phyloP scores from a whole-genome alignment of 768 basidiomycete genomes.

The Amanita subjunquillea region DNA sequence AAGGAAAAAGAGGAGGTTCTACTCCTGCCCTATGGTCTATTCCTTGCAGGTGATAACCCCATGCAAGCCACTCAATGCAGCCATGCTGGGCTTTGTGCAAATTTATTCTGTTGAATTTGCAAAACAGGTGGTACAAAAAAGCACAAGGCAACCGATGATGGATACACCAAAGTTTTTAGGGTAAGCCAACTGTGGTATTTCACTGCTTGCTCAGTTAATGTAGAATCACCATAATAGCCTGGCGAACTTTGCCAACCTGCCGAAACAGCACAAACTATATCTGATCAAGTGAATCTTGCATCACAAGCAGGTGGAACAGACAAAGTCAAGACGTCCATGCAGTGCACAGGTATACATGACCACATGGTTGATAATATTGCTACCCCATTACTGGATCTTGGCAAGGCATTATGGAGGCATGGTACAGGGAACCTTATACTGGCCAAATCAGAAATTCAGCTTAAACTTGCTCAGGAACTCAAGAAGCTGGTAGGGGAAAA shows the following conservation, averaged over 20 bases:
- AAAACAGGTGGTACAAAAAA: constrained; percentile 11
- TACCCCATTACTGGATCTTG: background rate
- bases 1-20: constrained; percentile 14
- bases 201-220: background rate
- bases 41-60: constrained; percentile 33
- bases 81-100: background rate
- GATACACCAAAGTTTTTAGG: constrained; percentile 14
- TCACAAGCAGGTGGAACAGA: background rate
- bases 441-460: no score
- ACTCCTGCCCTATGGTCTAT: constrained; percentile 19
- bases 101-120: background rate
- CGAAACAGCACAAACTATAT: constrained; percentile 11
- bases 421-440: no score
- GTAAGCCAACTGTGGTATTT: constrained; percentile 7
- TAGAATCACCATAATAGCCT: constrained; percentile 6
- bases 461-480: no score
- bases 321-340: background rate
- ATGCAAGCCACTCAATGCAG: constrained; percentile 18
- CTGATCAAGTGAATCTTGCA: constrained; percentile 11
- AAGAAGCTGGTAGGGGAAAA: no score
- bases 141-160: constrained; percentile 7
- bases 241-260: constrained; percentile 7
- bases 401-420: background rate
- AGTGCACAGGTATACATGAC: background rate
- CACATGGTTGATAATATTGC: background rate